Percentiles rank a stretch among this genome's conserved stretches.
These are phyloP conservation scores for Colletotrichum magnum DNA, from an alignment of 2,329 filamentous ascomycete species.

Conservation along the genomic window DNA sequence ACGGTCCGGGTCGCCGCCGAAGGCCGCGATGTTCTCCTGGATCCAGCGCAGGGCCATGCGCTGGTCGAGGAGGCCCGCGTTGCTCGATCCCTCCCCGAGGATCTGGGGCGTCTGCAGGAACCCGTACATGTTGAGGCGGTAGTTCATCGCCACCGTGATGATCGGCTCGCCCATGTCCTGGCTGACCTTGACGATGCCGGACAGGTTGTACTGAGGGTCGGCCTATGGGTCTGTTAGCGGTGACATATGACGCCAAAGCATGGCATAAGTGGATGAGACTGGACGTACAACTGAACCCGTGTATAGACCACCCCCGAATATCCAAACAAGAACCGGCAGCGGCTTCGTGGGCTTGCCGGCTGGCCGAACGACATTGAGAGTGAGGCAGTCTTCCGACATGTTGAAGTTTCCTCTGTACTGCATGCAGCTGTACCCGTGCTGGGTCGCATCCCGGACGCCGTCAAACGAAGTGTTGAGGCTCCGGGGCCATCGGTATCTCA, in stretches of 20 bases:
- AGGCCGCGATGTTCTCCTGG: constrained; percentile 66
- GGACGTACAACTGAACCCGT: constrained; percentile 58
- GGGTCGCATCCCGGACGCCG: constrained; percentile 54
- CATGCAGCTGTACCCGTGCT: constrained; percentile 62
- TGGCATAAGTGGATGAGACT: not conserved
- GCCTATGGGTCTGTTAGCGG: constrained; percentile 40
- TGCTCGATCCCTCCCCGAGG: constrained; percentile 57
- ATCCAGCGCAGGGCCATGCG: constrained; percentile 65
- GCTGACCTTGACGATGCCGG: constrained; percentile 70
- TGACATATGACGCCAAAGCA: not conserved
- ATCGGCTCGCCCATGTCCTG: constrained; percentile 66
- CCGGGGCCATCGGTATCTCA: constrained; percentile 54
- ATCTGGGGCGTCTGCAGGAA: constrained; percentile 65
- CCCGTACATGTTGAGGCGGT: constrained; percentile 66
- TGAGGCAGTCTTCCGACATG: constrained; percentile 65
- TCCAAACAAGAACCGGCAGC: constrained; percentile 66
- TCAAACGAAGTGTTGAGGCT: constrained; percentile 56
- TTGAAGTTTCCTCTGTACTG: constrained; percentile 58
- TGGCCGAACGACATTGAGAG: constrained; percentile 58
- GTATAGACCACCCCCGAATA: constrained; percentile 70
- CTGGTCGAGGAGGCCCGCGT: constrained; percentile 66
- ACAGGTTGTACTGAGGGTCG: constrained; percentile 75
- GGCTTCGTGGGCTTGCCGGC: constrained; percentile 48
- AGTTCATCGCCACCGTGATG: constrained; percentile 68
- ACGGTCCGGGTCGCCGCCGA: constrained; percentile 62